phyloP scores from a whole-genome alignment of 805 yeast genomes.

The Trichomonascus vanleenenianus region DNA sequence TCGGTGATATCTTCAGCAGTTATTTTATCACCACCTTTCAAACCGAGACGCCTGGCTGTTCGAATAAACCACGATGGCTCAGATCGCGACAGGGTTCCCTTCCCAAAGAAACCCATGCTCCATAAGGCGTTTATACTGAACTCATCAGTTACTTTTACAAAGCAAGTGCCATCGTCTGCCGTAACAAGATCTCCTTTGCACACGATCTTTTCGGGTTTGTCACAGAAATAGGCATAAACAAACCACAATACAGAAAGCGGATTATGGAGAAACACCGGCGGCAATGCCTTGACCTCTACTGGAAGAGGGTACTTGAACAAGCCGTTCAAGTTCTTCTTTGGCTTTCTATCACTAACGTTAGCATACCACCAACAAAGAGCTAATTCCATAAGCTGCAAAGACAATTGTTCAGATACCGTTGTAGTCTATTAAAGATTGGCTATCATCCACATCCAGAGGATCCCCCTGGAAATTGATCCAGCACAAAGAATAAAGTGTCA shows the following conservation, averaged over 20 bases:
- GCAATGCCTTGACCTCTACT: conserved; percentile 40
- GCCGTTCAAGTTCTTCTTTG: conserved; percentile 14
- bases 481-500: conserved; percentile 2
- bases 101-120: conserved; percentile 88
- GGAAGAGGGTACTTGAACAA: conserved; percentile 52
- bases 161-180: conserved; percentile 18
- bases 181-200: conserved; percentile 5
- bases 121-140: conserved; percentile 54
- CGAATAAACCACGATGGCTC: conserved; percentile 89
- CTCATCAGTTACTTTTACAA: conserved; percentile 30
- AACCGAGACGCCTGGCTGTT: conserved; percentile 46
- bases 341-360: neutral
- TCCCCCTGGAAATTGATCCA: conserved; percentile 2
- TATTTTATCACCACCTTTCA: conserved; percentile 31
- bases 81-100: conserved; percentile 79
- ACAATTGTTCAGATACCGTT: conserved; percentile 77
- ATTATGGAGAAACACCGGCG: conserved; percentile 52
- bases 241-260: conserved; percentile 57
- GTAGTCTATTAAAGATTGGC: conserved; percentile 71
- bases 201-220: conserved; percentile 12
- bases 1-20: conserved; percentile 71
- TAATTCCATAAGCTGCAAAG: neutral
- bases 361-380: conserved; percentile 14
- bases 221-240: conserved; percentile 23
- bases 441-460: conserved; percentile 11